Conservation (phyloP, 2,329 filamentous ascomycete species). For the Xylariomycetidae sp. region DNA sequence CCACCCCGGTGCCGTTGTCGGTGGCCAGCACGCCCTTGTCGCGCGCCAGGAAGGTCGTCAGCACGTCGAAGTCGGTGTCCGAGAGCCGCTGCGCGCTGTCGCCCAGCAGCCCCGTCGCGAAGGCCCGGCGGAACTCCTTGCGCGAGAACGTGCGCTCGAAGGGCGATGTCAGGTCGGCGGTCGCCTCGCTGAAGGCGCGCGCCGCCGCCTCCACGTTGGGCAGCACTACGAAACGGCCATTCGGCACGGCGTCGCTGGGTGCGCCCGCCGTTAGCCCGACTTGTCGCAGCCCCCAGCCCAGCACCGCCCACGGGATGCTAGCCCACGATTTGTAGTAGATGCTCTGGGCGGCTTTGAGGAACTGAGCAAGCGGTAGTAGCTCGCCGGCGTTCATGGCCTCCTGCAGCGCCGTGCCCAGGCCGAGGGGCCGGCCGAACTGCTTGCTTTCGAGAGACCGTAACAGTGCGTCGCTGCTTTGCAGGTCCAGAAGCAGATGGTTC, state of each 20-base stretch:
- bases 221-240: constrained; percentile 60
- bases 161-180: constrained; percentile 37
- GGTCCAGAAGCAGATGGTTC: constrained; percentile 45
- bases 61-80: constrained; percentile 59
- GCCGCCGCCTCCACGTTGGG: constrained; percentile 55
- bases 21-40: constrained; percentile 55
- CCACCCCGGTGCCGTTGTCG: constrained; percentile 60
- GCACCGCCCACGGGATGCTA: constrained; percentile 61
- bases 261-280: constrained; percentile 52
- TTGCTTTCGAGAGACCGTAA: constrained; percentile 65
- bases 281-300: constrained; percentile 70
- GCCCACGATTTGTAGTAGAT: constrained; percentile 67
- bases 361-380: constrained; percentile 66
- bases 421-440: constrained; percentile 75
- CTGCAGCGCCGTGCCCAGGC: constrained; percentile 67
- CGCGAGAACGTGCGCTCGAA: constrained; percentile 65
- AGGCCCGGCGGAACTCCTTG: constrained; percentile 55
- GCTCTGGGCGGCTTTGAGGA: constrained; percentile 58
- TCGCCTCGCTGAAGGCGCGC: constrained; percentile 44
- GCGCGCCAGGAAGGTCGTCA: constrained; percentile 64
- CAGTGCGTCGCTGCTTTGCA: constrained; percentile 60
- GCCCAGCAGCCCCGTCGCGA: constrained; percentile 45
- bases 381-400: constrained; percentile 66
- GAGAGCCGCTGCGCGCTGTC: constrained; percentile 48
- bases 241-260: constrained; percentile 47